Conservation (phyloP, 176 grass and related monocot genomes). For the Chrysopogon serrulatus region DNA sequence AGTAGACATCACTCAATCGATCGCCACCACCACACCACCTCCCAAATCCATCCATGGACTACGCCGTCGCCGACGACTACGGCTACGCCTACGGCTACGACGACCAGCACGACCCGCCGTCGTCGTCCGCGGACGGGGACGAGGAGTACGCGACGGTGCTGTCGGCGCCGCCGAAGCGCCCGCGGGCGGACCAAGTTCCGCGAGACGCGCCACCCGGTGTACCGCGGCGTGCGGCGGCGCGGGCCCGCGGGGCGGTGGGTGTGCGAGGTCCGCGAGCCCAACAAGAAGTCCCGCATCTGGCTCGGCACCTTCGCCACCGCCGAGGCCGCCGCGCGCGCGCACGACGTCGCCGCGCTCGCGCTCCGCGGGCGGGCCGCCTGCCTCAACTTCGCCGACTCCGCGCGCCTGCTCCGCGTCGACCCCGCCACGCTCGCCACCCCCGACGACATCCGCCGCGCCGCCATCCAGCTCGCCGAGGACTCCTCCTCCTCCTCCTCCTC, state of each 20-base stretch:
- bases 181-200: conserved; percentile 76
- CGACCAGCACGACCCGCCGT: not conserved
- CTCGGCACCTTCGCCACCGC: conserved; percentile 65
- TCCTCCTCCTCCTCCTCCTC: conserved; percentile 9
- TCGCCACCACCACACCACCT: not conserved
- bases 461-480: conserved; percentile 59
- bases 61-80: not conserved
- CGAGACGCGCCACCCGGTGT: conserved; percentile 88
- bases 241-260: conserved; percentile 60
- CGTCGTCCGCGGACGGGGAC: not conserved
- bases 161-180: conserved; percentile 74
- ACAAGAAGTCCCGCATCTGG: conserved; percentile 87
- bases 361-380: conserved; percentile 46
- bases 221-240: conserved; percentile 67
- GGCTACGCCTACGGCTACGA: not conserved
- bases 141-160: conserved; percentile 41
- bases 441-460: conserved; percentile 71
- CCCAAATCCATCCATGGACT: not conserved
- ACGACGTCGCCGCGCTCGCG: conserved; percentile 78
- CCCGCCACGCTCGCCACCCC: conserved; percentile 44
- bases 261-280: conserved; percentile 76
- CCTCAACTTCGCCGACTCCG: conserved; percentile 92
- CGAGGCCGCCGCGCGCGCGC: conserved; percentile 74
- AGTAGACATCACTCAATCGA: not conserved
- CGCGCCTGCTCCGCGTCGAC: conserved; percentile 44